Conservation (phyloP, 1,284 basidiomycete species). For the Moesziomyces globuligerus region DNA sequence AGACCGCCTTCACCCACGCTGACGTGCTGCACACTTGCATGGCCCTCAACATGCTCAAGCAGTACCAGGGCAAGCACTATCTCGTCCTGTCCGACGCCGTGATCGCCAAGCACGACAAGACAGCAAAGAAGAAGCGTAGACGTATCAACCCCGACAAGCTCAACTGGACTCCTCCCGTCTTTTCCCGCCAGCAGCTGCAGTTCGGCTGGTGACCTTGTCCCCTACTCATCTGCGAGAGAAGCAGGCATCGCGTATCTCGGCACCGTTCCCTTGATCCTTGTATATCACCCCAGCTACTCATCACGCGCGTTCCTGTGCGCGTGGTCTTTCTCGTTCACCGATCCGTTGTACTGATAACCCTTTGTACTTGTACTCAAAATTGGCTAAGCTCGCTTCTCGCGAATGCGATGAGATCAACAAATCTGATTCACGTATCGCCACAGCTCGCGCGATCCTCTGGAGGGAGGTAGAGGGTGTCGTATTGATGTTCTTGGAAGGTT, state of each 20-base stretch:
- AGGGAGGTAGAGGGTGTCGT: too few species aligned
- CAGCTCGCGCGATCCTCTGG: too few species aligned
- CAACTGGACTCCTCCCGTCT: conserved; percentile 81
- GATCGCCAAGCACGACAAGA: conserved; percentile 88
- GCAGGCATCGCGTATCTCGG: neutral
- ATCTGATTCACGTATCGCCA: too few species aligned
- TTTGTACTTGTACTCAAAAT: too few species aligned
- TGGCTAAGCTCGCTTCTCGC: too few species aligned
- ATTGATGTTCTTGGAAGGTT: neutral
- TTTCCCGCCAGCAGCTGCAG: conserved; percentile 63
- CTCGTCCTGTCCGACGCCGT: conserved; percentile 91
- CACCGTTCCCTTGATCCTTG: neutral
- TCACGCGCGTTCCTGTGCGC: too few species aligned
- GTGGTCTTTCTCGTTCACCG: too few species aligned
- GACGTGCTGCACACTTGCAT: conserved; percentile 99
- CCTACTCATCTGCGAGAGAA: too few species aligned
- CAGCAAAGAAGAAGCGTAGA: conserved; percentile 80
- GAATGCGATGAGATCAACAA: too few species aligned
- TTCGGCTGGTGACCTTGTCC: conserved; percentile 66
- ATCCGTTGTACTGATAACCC: too few species aligned
- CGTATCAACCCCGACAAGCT: conserved; percentile 83
- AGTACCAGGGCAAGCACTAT: conserved; percentile 93
- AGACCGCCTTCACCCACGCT: conserved; percentile 93
- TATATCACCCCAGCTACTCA: too few species aligned
- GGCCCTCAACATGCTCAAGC: conserved; percentile 93